A percentile compares a stretch with the other conserved stretches of the same genome.
phyloP scores from a whole-genome alignment of 2,329 filamentous ascomycete genomes.

The Colletotrichum limetticola region DNA sequence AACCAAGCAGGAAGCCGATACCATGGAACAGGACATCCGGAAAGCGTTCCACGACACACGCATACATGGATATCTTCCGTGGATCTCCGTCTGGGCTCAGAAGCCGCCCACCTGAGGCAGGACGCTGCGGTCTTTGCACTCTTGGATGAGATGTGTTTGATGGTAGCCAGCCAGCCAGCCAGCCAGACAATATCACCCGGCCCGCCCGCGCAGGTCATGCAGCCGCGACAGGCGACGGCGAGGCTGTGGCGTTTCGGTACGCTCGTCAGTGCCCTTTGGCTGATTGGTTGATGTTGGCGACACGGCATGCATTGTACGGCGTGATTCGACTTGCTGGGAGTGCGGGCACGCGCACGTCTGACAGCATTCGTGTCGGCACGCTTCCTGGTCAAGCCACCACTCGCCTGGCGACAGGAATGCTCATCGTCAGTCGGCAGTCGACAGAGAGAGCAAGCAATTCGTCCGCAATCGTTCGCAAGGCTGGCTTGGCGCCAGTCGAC shows the following conservation, averaged over 20 bases:
- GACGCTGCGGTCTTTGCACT: neutral
- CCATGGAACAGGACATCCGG: slow-evolving; percentile 44
- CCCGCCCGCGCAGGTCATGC: neutral
- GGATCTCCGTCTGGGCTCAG: slow-evolving; percentile 51
- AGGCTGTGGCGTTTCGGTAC: neutral
- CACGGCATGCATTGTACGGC: neutral
- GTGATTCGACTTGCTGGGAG: neutral
- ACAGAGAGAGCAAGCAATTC: neutral
- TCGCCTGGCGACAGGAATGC: neutral
- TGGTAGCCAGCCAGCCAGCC: neutral
- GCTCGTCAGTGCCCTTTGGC: neutral
- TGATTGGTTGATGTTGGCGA: neutral
- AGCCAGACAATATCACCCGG: neutral
- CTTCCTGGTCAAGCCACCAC: neutral
- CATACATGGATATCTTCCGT: slow-evolving; percentile 48
- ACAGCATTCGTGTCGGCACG: slow-evolving; percentile 6
- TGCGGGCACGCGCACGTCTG: neutral
- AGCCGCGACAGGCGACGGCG: neutral
- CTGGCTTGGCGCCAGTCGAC: neutral
- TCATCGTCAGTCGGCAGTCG: neutral
- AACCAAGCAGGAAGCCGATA: slow-evolving; percentile 45
- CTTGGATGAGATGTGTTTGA: neutral
- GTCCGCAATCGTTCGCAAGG: neutral
- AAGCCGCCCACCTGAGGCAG: slow-evolving; percentile 41
- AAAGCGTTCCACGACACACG: slow-evolving; percentile 45